A percentile compares a stretch with the other conserved stretches of the same genome.
phyloP scores from a whole-genome alignment of 768 basidiomycete species.

The Dioszegia crocea region DNA sequence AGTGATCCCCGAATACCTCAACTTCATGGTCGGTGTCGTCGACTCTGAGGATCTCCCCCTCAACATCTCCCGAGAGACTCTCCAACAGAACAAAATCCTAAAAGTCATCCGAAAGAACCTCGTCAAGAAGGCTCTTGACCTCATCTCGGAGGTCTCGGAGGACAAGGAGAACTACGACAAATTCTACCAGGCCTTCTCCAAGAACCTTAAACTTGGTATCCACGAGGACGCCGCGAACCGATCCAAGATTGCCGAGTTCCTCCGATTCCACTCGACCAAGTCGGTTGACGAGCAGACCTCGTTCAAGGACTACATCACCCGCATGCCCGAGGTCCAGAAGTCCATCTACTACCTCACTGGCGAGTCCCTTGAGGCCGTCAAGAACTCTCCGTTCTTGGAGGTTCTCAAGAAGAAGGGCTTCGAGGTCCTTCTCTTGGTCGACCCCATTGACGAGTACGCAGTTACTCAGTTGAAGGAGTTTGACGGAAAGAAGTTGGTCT shows the following conservation, averaged over 20 bases:
- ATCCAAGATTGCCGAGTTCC: slow-evolving; percentile 97
- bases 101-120: slow-evolving; percentile 90
- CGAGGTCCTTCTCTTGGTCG: slow-evolving; percentile 93
- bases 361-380: slow-evolving; percentile 84
- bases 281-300: slow-evolving; percentile 82
- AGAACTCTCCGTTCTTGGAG: slow-evolving; percentile 97
- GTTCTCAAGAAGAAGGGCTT: slow-evolving; percentile 99
- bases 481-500: slow-evolving; percentile 93
- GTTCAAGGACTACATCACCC: slow-evolving; percentile 98
- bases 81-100: slow-evolving; percentile 99
- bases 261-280: slow-evolving; percentile 97
- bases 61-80: slow-evolving; percentile 99
- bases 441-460: slow-evolving; percentile 99
- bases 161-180: slow-evolving; percentile 82
- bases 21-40: slow-evolving; percentile 99
- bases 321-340: slow-evolving; percentile 98
- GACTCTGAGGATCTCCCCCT: slow-evolving; percentile 99
- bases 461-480: slow-evolving; percentile 99
- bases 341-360: slow-evolving; percentile 99
- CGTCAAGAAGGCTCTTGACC: slow-evolving; percentile 94
- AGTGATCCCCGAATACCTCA: slow-evolving; percentile 84
- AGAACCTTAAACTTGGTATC: slow-evolving; percentile 99
- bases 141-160: slow-evolving; percentile 93
- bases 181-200: slow-evolving; percentile 95
- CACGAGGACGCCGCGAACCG: slow-evolving; percentile 99